Percentiles rank a stretch among this genome's conserved stretches.
These are phyloP conservation scores for Hypoxylon perforatum DNA, from an alignment of 495 filamentous ascomycete genomes.

Conservation along the genomic window DNA sequence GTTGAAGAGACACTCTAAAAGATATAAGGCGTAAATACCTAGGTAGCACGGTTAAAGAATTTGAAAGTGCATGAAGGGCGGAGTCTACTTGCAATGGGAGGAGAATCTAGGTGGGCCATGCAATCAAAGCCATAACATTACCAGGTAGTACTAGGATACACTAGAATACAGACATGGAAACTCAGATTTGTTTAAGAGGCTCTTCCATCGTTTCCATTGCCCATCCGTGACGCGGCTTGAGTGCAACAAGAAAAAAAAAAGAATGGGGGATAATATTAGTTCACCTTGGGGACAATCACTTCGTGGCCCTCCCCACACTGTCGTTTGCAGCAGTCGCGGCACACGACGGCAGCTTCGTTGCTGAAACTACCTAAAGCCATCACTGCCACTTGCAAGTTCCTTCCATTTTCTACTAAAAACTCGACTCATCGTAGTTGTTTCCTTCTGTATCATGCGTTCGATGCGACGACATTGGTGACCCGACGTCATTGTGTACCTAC, in stretches of 20 bases:
- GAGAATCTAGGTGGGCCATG: not conserved
- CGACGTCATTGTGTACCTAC: not conserved
- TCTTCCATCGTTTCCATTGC: constrained; percentile 1
- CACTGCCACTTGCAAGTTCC: not conserved
- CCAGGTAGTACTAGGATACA: too few species aligned
- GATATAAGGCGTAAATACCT: too few species aligned
- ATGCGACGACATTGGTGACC: not conserved
- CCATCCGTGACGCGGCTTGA: constrained; percentile 17
- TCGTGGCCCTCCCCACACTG: not conserved
- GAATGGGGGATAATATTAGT: not conserved
- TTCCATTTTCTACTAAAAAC: not conserved
- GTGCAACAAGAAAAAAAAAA: not conserved
- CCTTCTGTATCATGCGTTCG: not conserved
- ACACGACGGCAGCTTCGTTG: not conserved
- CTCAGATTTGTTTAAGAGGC: constrained; percentile 5
- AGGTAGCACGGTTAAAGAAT: too few species aligned
- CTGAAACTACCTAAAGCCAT: not conserved
- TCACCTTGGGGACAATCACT: not conserved
- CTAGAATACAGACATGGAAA: not conserved
- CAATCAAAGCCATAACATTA: constrained; percentile 3
- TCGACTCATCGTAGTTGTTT: not conserved
- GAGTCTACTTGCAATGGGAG: not conserved
- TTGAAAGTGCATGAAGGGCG: not conserved
- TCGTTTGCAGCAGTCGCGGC: not conserved
- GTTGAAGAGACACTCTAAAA: too few species aligned